Evolutionary conservation across 2,329 filamentous ascomycete species (phyloP).

Genomic region (Talaromyces sp.): DNA sequence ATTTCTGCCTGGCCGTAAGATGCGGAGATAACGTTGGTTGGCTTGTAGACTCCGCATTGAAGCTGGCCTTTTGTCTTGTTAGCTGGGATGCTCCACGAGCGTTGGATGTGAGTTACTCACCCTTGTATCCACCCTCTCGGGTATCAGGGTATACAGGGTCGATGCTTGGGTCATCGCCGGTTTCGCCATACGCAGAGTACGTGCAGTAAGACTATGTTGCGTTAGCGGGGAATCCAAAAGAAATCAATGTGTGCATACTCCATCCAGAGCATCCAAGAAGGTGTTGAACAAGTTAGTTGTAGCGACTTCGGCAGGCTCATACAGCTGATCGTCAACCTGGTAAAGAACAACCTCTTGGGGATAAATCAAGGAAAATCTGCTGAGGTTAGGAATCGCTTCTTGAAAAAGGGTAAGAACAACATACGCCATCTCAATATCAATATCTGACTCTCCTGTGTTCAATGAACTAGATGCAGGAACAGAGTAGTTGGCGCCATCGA

Average conservation of each 20-base stretch:
- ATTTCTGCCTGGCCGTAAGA: constrained; percentile 56
- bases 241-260: constrained; percentile 24
- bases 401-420: neutral
- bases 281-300: constrained; percentile 42
- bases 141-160: constrained; percentile 54
- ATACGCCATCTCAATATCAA: constrained; percentile 55
- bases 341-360: constrained; percentile 53
- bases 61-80: constrained; percentile 24
- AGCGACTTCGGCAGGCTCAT: constrained; percentile 34
- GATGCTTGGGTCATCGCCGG: constrained; percentile 46
- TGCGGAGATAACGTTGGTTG: constrained; percentile 57
- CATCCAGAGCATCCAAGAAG: constrained; percentile 53
- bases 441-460: constrained; percentile 48
- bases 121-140: constrained; percentile 50
- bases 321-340: constrained; percentile 49
- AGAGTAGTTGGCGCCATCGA: constrained; percentile 40
- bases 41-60: constrained; percentile 51
- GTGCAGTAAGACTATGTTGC: constrained; percentile 48
- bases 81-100: neutral
- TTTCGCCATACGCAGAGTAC: constrained; percentile 50
- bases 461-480: constrained; percentile 33
- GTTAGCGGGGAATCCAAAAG: neutral
- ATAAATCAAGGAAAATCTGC: constrained; percentile 48
- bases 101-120: constrained; percentile 26
- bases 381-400: neutral